Conservation (phyloP, 257 asterid species). For the Primulina huaijiensis region DNA sequence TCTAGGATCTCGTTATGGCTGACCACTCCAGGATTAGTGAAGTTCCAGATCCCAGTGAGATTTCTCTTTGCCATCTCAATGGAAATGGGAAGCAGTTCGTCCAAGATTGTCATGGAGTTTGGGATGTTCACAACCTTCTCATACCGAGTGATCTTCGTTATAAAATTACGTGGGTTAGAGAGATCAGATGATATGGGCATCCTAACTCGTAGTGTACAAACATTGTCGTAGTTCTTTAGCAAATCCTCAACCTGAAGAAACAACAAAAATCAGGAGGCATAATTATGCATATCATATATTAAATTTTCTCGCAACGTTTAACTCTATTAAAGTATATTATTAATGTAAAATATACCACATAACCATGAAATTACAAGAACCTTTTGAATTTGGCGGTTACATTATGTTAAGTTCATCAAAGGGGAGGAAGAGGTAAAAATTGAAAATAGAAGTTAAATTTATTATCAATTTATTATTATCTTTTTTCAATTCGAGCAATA, state of each 20-base stretch:
- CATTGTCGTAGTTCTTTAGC: conserved; percentile 68
- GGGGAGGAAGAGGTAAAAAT: background rate
- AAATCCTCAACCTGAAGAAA: conserved; percentile 69
- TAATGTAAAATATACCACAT: background rate
- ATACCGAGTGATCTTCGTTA: conserved; percentile 67
- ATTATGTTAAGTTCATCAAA: background rate
- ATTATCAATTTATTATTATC: too few species aligned
- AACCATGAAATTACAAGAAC: background rate
- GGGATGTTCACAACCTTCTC: conserved; percentile 77
- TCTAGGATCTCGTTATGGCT: conserved; percentile 79
- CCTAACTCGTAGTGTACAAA: conserved; percentile 75
- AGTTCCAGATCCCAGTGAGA: conserved; percentile 77
- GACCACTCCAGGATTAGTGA: conserved; percentile 83
- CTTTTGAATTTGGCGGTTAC: background rate
- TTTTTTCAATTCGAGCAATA: too few species aligned
- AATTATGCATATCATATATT: background rate
- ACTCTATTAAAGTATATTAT: background rate
- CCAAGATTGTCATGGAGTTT: conserved; percentile 82
- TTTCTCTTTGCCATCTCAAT: conserved; percentile 84
- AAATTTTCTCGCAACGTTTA: background rate
- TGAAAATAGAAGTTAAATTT: background rate
- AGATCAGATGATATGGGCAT: conserved; percentile 85
- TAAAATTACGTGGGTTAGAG: conserved; percentile 71
- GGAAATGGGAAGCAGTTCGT: conserved; percentile 81
- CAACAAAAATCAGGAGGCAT: conserved; percentile 8